Evolutionary conservation across 768 basidiomycete species (phyloP).

Genomic region (Boletus edulis): DNA sequence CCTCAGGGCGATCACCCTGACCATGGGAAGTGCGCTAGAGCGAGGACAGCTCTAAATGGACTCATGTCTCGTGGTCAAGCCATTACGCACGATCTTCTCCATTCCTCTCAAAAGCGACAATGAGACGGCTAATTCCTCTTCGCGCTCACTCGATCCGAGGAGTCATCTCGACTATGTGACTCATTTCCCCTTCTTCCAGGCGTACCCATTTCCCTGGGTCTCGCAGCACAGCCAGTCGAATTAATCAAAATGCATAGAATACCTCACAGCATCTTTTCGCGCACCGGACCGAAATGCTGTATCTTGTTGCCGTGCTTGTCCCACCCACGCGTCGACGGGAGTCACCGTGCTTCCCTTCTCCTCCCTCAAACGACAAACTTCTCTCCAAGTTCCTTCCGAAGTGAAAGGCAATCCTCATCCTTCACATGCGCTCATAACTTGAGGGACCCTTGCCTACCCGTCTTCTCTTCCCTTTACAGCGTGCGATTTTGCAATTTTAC

Average conservation of each 20-base stretch:
- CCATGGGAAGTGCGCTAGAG: slow-evolving; percentile 10
- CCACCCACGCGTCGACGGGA: slow-evolving; percentile 1
- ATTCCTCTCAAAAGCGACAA: not conserved
- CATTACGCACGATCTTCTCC: not conserved
- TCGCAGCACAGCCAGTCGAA: not conserved
- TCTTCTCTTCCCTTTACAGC: slow-evolving; percentile 5
- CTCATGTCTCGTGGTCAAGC: slow-evolving; percentile 1
- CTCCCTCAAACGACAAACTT: slow-evolving; percentile 11
- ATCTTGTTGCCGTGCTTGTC: slow-evolving; percentile 1
- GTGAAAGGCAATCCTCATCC: slow-evolving; percentile 12
- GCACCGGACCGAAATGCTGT: slow-evolving; percentile 1
- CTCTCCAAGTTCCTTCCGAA: slow-evolving; percentile 25
- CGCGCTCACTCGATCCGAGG: slow-evolving; percentile 14
- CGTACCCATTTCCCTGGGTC: not conserved
- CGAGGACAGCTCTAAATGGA: not conserved
- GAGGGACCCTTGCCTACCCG: not conserved
- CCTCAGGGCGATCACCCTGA: slow-evolving; percentile 6
- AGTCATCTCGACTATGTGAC: not conserved
- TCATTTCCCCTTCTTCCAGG: not conserved
- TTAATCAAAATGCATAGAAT: not conserved
- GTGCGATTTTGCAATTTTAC: slow-evolving; percentile 19
- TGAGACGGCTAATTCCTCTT: not conserved
- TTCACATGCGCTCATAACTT: slow-evolving; percentile 4
- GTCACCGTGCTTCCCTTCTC: slow-evolving; percentile 14
- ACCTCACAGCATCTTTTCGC: not conserved